Evolutionary conservation across 2,329 filamentous ascomycete species (phyloP), one percentile per base, ranked within the genome.

Genomic region (Ophiosphaerella herpotricha): DNA sequence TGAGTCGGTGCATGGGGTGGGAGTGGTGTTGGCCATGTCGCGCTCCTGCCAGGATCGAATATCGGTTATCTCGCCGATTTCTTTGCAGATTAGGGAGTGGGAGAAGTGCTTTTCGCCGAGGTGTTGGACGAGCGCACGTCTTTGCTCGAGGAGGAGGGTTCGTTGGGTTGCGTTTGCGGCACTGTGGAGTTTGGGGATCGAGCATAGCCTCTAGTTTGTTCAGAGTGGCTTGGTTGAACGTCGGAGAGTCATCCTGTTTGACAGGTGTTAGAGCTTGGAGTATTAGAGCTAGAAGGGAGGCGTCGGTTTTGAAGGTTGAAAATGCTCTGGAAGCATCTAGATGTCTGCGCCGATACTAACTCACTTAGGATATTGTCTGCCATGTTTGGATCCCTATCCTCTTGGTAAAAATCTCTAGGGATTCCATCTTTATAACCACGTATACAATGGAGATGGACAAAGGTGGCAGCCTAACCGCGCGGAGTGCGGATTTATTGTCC

Each of bases 81-180:
- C 67, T 42, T 66, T 68, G 43, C 62, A 67, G 12, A 70, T 64
- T 7, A 68, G 47, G 6, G 57, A 60, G 2, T 34, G 32, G 8
- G 52, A 33, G 23, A 68, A 57, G 12, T 60, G n/a, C 11, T 48
- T 13, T 24, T 43, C 40, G 5, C 60, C 64, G 1, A 70, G 49
- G 11, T 36, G 26, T 3, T 48, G 21, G 1, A 68, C 37, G 1
- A 65, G 26, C 1, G 44, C 39, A 6, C 50, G 35, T 18, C 64
- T 44, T 7, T 57, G 14, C 1, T 55, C 37, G 6, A 69, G 49
- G 21, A 65, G 49, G 2, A 46, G 3, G 2, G 37, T 29, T n/a
- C 52, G 56, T 13, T 52, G 12, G 3, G 43, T 34, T 12, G 40
- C 43, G 1, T 52, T 47, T 0, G 64, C 60, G 26, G 50, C 54